Percentiles rank a stretch among this genome's conserved stretches.
phyloP scores from a whole-genome alignment of 2,329 filamentous ascomycete species.

The Xylariaceae sp. region DNA sequence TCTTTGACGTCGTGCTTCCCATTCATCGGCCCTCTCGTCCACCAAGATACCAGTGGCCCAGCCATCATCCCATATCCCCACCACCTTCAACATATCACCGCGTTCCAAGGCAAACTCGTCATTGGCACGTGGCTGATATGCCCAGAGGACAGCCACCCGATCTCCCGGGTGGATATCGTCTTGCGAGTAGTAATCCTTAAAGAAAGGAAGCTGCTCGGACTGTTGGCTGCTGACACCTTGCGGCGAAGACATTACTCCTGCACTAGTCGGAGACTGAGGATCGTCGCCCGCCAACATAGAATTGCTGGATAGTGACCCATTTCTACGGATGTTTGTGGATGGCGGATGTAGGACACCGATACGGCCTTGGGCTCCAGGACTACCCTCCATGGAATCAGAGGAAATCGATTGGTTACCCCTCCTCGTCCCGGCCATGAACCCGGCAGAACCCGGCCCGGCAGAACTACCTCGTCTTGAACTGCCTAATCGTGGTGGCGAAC shows the following conservation, averaged over 20 bases:
- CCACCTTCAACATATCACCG: constrained; percentile 95
- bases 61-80: constrained; percentile 98
- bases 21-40: constrained; percentile 79
- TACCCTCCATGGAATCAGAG: constrained; percentile 66
- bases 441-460: constrained; percentile 45
- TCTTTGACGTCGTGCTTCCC: constrained; percentile 67
- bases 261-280: constrained; percentile 67
- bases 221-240: constrained; percentile 80
- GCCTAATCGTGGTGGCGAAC: constrained; percentile 51
- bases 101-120: constrained; percentile 92
- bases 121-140: constrained; percentile 86
- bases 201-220: constrained; percentile 90
- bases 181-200: constrained; percentile 98
- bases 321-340: constrained; percentile 58
- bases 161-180: constrained; percentile 93
- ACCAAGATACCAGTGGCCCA: constrained; percentile 93
- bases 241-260: constrained; percentile 73
- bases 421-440: constrained; percentile 41
- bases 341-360: constrained; percentile 53
- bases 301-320: constrained; percentile 83
- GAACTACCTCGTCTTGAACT: constrained; percentile 43
- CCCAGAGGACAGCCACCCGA: constrained; percentile 87
- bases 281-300: constrained; percentile 69
- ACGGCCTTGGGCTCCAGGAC: constrained; percentile 62
- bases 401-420: constrained; percentile 55